These are phyloP conservation scores for Huntiella omanensis DNA, from an alignment of 2,329 filamentous ascomycete genomes.

Conservation along the genomic window DNA sequence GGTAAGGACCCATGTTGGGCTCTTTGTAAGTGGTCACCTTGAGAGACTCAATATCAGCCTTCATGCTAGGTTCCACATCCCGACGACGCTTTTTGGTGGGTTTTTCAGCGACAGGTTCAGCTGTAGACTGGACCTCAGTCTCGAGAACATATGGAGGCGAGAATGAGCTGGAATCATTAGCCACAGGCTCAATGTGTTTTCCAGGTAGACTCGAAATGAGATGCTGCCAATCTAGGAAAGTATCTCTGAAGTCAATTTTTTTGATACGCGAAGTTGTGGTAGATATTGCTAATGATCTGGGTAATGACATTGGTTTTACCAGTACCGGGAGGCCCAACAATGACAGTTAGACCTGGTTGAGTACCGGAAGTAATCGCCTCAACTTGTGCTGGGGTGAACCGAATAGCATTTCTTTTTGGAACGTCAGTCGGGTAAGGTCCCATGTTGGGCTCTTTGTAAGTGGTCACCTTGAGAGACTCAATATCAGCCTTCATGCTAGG, in stretches of 20 bases:
- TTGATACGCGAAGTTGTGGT: conserved; percentile 95
- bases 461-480: conserved; percentile 62
- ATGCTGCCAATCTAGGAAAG: conserved; percentile 91
- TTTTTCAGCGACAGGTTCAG: conserved; percentile 24
- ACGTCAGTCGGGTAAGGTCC: conserved; percentile 78
- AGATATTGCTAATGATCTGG: conserved; percentile 97
- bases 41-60: conserved; percentile 45
- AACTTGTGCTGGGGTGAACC: conserved; percentile 79
- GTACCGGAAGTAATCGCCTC: conserved; percentile 87
- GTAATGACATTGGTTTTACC: conserved; percentile 99
- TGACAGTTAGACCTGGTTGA: conserved; percentile 81
- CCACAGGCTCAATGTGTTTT: conserved; percentile 63
- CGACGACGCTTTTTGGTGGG: conserved; percentile 78
- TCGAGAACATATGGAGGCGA: conserved; percentile 77
- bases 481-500: conserved; percentile 40
- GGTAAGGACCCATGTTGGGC: conserved; percentile 77
- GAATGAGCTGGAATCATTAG: conserved; percentile 53
- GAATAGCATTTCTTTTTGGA: conserved; percentile 62
- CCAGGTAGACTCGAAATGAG: conserved; percentile 77
- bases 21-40: conserved; percentile 82
- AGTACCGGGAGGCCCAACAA: conserved; percentile 88
- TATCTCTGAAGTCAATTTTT: conserved; percentile 78
- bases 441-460: conserved; percentile 73
- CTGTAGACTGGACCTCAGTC: conserved; percentile 28
- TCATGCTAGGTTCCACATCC: conserved; percentile 48